phyloP scores from a whole-genome alignment of 108 stramenopile species.

The Skeletonema costatum region DNA sequence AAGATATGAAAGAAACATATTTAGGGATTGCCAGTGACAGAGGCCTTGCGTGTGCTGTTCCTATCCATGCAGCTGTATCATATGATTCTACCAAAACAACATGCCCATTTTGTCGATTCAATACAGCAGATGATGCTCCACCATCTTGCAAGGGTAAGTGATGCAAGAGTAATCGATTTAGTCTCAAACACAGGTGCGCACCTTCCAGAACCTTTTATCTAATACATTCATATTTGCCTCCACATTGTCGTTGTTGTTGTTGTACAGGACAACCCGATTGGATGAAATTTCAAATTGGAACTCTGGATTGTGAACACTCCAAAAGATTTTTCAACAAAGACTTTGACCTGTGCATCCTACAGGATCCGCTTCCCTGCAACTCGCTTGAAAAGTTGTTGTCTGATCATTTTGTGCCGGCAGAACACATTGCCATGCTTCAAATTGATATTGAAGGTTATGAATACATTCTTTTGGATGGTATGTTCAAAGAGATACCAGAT shows the following conservation, averaged over 20 bases:
- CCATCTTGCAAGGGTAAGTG: neutral
- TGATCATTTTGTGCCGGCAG: neutral
- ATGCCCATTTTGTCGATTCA: constrained; percentile 1
- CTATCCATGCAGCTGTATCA: constrained; percentile 11
- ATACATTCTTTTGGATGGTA: neutral
- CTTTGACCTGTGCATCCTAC: neutral
- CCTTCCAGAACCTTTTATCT: no score
- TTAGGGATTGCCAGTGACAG: neutral
- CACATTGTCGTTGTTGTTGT: no score
- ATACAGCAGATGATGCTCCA: neutral
- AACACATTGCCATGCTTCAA: neutral
- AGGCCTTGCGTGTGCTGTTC: constrained; percentile 12
- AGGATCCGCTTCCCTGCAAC: neutral
- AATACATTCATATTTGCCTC: no score
- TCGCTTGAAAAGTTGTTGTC: neutral
- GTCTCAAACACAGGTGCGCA: no score
- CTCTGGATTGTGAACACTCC: constrained; percentile 3
- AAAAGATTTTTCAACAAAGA: neutral
- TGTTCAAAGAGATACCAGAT: neutral
- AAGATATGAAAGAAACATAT: constrained; percentile 8
- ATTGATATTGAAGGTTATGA: constrained; percentile 4
- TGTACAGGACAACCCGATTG: neutral
- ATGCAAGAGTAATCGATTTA: neutral
- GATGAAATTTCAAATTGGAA: neutral
- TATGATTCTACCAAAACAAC: neutral